Percentiles rank a stretch among this genome's conserved stretches.
Conservation (phyloP, 768 basidiomycete species). For the Nevesoporus exiguus region DNA sequence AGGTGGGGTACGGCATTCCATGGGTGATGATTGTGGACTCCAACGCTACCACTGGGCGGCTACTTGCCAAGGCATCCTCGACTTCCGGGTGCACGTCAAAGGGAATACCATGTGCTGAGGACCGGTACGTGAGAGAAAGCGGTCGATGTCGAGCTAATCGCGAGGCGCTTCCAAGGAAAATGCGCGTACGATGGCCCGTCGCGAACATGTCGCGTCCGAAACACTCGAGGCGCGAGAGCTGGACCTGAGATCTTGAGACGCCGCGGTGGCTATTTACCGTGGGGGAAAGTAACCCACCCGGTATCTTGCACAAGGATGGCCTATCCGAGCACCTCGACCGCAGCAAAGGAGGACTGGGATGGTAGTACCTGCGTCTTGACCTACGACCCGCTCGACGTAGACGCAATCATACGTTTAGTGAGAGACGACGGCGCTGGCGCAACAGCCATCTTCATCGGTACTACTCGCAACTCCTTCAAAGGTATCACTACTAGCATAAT, state of each 20-base stretch:
- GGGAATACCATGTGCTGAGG: conserved; percentile 19
- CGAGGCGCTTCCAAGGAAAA: background rate
- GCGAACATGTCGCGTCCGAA: conserved; percentile 13
- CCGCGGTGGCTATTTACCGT: too few species aligned
- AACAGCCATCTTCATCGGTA: conserved; percentile 75
- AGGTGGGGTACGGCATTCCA: conserved; percentile 82
- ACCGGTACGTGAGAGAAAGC: background rate
- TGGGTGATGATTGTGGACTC: conserved; percentile 93
- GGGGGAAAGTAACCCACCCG: too few species aligned
- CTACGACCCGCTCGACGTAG: conserved; percentile 52
- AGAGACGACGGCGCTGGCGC: conserved; percentile 66
- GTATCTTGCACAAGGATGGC: conserved; percentile 12
- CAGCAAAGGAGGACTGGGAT: conserved; percentile 25
- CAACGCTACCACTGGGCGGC: conserved; percentile 78
- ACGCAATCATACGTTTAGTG: conserved; percentile 59
- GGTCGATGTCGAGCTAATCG: conserved; percentile 4
- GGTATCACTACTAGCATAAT: conserved; percentile 42
- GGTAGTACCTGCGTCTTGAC: conserved; percentile 49
- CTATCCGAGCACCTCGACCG: conserved; percentile 25
- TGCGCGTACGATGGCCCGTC: conserved; percentile 3
- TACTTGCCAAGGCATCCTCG: conserved; percentile 64
- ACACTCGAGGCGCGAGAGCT: background rate
- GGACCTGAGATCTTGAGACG: background rate
- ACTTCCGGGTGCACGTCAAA: conserved; percentile 83
- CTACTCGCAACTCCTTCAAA: conserved; percentile 82